Percentiles rank a stretch among this genome's conserved stretches.
Evolutionary conservation across 306 rosid genomes (phyloP).

Genomic region (Inga oerstediana): DNA sequence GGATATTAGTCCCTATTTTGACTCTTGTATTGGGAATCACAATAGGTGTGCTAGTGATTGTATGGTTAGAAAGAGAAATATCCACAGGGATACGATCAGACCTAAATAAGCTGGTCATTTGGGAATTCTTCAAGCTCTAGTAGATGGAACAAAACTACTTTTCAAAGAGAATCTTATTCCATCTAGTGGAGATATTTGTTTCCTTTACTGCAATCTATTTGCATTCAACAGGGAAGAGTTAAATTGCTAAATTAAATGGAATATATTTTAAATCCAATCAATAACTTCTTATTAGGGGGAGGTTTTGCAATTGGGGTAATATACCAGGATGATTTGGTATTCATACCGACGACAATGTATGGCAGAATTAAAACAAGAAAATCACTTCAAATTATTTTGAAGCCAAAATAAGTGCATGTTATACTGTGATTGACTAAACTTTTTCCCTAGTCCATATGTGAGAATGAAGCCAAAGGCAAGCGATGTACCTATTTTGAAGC

Average conservation of each 20-base stretch:
- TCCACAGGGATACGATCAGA: no score
- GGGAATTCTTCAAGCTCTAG: no score
- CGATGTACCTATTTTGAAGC: not conserved
- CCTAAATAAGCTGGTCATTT: no score
- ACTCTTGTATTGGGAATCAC: no score
- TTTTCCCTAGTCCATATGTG: not conserved
- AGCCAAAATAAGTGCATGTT: no score
- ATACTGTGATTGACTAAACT: conserved; percentile 12
- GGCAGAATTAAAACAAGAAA: not conserved
- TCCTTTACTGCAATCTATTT: not conserved
- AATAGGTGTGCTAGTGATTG: no score
- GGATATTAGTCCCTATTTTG: no score
- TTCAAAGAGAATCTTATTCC: no score
- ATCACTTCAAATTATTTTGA: conserved; percentile 7
- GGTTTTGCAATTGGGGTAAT: not conserved
- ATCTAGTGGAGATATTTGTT: no score
- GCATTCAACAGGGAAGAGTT: not conserved
- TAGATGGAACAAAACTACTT: no score
- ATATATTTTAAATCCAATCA: not conserved
- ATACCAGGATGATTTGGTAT: not conserved
- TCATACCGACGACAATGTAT: not conserved
- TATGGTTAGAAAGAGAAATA: no score
- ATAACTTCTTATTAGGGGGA: not conserved
- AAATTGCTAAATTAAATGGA: not conserved
- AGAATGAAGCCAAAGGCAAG: conserved; percentile 13